Evolutionary conservation across 169 alveolate genomes (phyloP).

Genomic region (Besnoitia besnoiti): DNA sequence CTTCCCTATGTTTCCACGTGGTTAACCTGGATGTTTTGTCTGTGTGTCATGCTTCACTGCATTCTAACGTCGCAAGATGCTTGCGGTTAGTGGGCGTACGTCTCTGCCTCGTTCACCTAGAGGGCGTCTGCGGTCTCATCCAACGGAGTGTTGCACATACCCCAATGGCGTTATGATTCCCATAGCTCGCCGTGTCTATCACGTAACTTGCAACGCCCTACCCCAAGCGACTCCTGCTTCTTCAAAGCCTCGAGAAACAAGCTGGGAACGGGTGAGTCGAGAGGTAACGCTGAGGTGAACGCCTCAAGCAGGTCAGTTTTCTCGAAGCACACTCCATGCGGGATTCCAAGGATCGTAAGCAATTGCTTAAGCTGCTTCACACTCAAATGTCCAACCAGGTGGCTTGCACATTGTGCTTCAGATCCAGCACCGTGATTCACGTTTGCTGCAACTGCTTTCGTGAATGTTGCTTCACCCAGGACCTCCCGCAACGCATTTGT

Average conservation of each 20-base stretch:
- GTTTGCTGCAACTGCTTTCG: background rate
- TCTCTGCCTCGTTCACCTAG: too few species aligned
- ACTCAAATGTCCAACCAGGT: background rate
- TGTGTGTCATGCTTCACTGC: too few species aligned
- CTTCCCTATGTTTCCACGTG: too few species aligned
- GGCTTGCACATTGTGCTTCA: background rate
- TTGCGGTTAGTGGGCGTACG: too few species aligned
- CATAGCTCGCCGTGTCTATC: too few species aligned
- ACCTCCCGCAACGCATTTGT: background rate
- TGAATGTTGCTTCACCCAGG: background rate
- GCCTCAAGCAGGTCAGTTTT: constrained; percentile 72
- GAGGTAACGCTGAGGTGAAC: background rate
- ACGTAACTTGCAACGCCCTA: background rate
- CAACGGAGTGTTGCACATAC: too few species aligned
- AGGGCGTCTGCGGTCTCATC: too few species aligned
- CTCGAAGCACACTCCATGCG: constrained; percentile 79
- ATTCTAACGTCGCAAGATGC: too few species aligned
- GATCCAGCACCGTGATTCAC: background rate
- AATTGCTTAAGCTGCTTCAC: constrained; percentile 73
- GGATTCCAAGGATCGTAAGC: constrained; percentile 70
- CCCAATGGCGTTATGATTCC: too few species aligned
- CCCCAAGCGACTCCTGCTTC: background rate
- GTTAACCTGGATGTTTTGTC: too few species aligned
- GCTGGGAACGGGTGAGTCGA: background rate
- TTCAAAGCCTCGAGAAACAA: background rate